Evolutionary conservation across 176 grass and related monocot species (phyloP).

Genomic region (Rhynchospora breviuscula): DNA sequence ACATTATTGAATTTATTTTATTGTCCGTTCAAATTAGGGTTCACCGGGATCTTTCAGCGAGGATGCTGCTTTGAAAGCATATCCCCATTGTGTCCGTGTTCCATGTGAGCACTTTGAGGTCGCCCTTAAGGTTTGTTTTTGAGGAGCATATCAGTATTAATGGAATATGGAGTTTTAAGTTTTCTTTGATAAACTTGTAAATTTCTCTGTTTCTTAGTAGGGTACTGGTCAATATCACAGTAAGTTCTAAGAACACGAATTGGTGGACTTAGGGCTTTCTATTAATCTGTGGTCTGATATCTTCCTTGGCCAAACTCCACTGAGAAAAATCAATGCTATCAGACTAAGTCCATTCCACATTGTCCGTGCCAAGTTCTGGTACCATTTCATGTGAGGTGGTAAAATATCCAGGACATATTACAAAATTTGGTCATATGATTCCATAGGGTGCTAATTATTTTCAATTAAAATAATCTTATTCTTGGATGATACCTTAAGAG

Average conservation of each 20-base stretch:
- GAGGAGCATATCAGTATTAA: background rate
- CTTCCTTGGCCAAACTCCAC: background rate
- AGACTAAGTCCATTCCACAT: background rate
- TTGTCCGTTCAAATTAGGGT: conserved; percentile 34
- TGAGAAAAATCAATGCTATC: background rate
- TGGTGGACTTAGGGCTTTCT: background rate
- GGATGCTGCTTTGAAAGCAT: conserved; percentile 45
- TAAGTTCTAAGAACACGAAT: background rate
- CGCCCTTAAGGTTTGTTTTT: conserved; percentile 43
- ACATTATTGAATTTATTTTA: background rate
- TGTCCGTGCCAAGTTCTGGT: background rate
- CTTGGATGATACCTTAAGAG: background rate
- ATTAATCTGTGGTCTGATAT: background rate
- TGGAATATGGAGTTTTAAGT: background rate
- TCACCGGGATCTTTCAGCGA: conserved; percentile 45
- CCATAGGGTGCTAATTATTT: background rate
- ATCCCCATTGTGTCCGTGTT: conserved; percentile 38
- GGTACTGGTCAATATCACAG: background rate
- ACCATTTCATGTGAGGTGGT: background rate
- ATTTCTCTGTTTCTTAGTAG: background rate
- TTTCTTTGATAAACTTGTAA: background rate
- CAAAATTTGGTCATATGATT: background rate
- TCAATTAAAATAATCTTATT: background rate
- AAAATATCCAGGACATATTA: background rate
- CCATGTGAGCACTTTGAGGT: conserved; percentile 49